A percentile compares a stretch with the other conserved stretches of the same genome.
Evolutionary conservation across 78 protist genomes (phyloP).

Genomic region (Ministeria vibrans): DNA sequence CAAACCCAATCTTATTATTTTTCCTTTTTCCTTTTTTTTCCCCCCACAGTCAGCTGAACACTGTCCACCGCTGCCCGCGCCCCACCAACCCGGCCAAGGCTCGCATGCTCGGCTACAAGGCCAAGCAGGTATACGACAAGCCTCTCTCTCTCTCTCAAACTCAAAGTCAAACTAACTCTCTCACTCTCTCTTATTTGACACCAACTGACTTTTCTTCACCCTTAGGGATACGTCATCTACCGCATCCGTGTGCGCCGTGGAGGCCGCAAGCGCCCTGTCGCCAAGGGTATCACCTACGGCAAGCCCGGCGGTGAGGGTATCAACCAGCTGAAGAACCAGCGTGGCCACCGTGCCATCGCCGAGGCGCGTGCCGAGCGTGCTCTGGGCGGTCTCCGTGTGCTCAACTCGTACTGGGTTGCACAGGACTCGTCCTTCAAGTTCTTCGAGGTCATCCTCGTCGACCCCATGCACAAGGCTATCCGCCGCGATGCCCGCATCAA

Average conservation of each 20-base stretch:
- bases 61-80: conserved; percentile 84
- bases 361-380: conserved; percentile 95
- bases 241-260: conserved; percentile 97
- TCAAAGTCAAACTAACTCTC: not conserved
- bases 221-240: conserved; percentile 69
- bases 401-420: conserved; percentile 98
- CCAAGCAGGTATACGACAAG: conserved; percentile 87
- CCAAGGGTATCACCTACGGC: conserved; percentile 88
- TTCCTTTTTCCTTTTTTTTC: too few relatives aligned
- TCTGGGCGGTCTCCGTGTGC: conserved; percentile 91
- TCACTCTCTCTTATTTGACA: not conserved
- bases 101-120: conserved; percentile 97
- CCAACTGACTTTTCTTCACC: not conserved
- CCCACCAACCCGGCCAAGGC: conserved; percentile 99
- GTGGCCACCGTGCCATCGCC: conserved; percentile 80
- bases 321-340: conserved; percentile 77
- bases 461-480: conserved; percentile 92
- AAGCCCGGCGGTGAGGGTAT: conserved; percentile 95
- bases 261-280: conserved; percentile 84
- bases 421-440: conserved; percentile 94
- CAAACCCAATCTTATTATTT: too few relatives aligned
- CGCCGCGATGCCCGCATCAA: conserved; percentile 95
- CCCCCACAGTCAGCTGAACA: conserved; percentile 94
- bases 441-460: conserved; percentile 98
- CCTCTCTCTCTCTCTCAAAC: not conserved